Percentiles rank a stretch among this genome's conserved stretches.
Conservation (phyloP, 345 rosid genomes). For the Citrus unshiu region DNA sequence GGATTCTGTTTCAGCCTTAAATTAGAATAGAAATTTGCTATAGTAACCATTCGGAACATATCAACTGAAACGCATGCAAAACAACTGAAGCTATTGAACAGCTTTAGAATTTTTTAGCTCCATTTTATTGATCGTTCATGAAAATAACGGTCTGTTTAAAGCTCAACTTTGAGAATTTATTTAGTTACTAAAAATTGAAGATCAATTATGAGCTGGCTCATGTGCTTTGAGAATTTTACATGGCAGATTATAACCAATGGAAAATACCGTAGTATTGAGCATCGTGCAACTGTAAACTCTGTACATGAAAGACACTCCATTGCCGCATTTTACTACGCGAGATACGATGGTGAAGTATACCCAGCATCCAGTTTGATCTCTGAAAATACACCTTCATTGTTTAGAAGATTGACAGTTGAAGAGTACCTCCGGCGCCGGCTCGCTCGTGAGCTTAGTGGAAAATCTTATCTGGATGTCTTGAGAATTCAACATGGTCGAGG, state of each 20-base stretch:
- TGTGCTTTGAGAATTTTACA: not conserved
- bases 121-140: too few species aligned
- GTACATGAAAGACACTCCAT: constrained; percentile 40
- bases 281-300: constrained; percentile 3
- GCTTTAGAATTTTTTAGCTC: too few species aligned
- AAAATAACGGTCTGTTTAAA: too few species aligned
- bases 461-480: constrained; percentile 38
- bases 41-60: too few species aligned
- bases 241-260: constrained; percentile 45
- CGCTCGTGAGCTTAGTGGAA: constrained; percentile 34
- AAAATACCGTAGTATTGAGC: not conserved
- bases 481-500: constrained; percentile 4
- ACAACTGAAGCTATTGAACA: too few species aligned
- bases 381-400: constrained; percentile 21
- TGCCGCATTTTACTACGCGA: constrained; percentile 29
- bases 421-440: constrained; percentile 41
- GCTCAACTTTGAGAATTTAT: too few species aligned
- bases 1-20: too few species aligned
- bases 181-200: too few species aligned
- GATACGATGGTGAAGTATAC: too few species aligned
- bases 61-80: too few species aligned
- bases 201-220: not conserved
- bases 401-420: constrained; percentile 28
- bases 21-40: too few species aligned
- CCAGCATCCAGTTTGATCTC: too few species aligned